Conservation (phyloP, 164 flowering plant genomes). For the Piper betle region DNA sequence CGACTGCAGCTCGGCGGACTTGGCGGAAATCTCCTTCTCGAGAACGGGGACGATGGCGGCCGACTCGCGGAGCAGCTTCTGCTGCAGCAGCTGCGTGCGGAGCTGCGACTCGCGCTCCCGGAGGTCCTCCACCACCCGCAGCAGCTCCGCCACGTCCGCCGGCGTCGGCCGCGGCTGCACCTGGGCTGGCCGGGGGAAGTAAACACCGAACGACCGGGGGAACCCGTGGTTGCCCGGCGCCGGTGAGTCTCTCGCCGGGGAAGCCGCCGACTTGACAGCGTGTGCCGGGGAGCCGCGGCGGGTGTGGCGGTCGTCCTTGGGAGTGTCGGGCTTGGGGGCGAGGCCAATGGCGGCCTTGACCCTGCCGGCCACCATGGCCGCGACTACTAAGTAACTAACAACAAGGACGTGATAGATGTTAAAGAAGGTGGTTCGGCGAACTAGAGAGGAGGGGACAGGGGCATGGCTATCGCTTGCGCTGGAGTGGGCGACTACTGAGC, state of each 20-base stretch:
- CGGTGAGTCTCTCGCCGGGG: too few species aligned
- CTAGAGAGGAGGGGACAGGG: too few species aligned
- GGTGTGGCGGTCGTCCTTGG: conserved; percentile 21
- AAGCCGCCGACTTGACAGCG: conserved; percentile 3
- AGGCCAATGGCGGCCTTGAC: conserved; percentile 60
- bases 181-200: conserved; percentile 85
- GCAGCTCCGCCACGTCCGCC: conserved; percentile 65
- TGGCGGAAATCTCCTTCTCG: conserved; percentile 49
- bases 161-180: conserved; percentile 90
- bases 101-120: conserved; percentile 54
- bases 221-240: conserved; percentile 26
- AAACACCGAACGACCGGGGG: conserved; percentile 77
- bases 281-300: conserved; percentile 10
- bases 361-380: conserved; percentile 71
- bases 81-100: conserved; percentile 61
- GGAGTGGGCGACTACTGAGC: neutral
- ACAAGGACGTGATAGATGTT: neutral
- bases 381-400: neutral
- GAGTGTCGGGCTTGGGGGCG: too few species aligned
- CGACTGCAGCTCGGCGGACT: conserved; percentile 28
- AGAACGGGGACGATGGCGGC: conserved; percentile 57
- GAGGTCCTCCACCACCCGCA: conserved; percentile 60
- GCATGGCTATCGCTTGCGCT: neutral
- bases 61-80: conserved; percentile 55
- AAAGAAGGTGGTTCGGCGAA: neutral